Conservation (phyloP, 345 rosid genomes). For the Populus pruinosa region DNA sequence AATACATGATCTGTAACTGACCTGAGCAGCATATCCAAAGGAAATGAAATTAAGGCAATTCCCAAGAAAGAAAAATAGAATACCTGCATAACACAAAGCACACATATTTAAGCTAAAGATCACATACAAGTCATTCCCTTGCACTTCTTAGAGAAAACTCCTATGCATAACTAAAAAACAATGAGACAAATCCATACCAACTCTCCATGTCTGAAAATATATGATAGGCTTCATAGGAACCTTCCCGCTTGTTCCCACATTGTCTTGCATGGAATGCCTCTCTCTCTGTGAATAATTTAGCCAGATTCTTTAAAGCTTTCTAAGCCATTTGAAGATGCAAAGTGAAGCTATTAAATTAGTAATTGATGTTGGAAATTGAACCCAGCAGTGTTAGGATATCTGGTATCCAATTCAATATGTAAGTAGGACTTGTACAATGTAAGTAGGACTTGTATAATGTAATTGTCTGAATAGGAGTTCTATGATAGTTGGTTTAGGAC, state of each 20-base stretch:
- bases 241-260: conserved; percentile 60
- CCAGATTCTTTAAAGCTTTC: conserved; percentile 16
- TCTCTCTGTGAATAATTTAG: conserved; percentile 65
- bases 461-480: no score
- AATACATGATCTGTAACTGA: conserved; percentile 24
- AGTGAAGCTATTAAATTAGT: not conserved
- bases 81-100: conserved; percentile 53
- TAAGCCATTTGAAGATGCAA: not conserved
- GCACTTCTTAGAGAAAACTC: not conserved
- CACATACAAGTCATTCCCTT: not conserved
- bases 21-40: conserved; percentile 99
- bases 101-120: conserved; percentile 19
- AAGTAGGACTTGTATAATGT: no score
- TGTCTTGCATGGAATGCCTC: conserved; percentile 53
- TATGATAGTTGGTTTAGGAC: no score
- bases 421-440: no score
- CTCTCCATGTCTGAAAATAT: conserved; percentile 93
- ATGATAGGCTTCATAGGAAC: conserved; percentile 67
- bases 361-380: not conserved
- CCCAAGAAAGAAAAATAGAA: conserved; percentile 80
- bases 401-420: no score
- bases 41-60: conserved; percentile 97
- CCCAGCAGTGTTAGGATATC: no score
- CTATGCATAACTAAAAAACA: not conserved
- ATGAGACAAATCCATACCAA: conserved; percentile 56